These are phyloP conservation scores for Medicago truncatula DNA, from an alignment of 306 rosid genomes.

Conservation along the genomic window DNA sequence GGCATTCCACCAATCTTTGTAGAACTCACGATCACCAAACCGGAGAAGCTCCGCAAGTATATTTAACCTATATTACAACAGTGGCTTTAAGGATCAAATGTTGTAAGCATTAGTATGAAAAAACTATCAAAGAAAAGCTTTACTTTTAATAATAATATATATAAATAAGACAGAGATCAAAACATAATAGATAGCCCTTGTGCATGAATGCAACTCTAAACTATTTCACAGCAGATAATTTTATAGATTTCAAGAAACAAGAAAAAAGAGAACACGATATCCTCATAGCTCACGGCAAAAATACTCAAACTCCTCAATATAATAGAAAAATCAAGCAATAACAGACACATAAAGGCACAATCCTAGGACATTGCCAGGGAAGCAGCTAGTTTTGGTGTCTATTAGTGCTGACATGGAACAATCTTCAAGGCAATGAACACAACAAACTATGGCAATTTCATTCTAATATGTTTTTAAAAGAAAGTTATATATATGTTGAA, in stretches of 20 bases:
- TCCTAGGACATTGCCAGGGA: neutral
- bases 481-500: neutral
- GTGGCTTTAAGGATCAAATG: slow-evolving; percentile 42
- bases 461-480: neutral
- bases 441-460: neutral
- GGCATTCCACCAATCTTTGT: slow-evolving; percentile 99
- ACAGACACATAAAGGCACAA: slow-evolving; percentile 13
- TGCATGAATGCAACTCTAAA: slow-evolving; percentile 10
- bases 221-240: slow-evolving; percentile 5
- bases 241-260: neutral
- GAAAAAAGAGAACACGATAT: slow-evolving; percentile 15
- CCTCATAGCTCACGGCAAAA: neutral
- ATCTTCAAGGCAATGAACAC: slow-evolving; percentile 25
- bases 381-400: slow-evolving; percentile 8
- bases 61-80: slow-evolving; percentile 76
- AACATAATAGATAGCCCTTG: slow-evolving; percentile 15
- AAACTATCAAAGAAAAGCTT: slow-evolving; percentile 4
- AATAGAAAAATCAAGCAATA: slow-evolving; percentile 31
- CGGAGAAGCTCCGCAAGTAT: slow-evolving; percentile 92
- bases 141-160: neutral
- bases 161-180: slow-evolving; percentile 22
- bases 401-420: neutral
- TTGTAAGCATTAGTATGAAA: slow-evolving; percentile 6
- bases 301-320: slow-evolving; percentile 11
- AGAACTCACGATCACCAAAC: slow-evolving; percentile 97